Conservation (phyloP, 139 green algal species). For the Coelastrella sp. region DNA sequence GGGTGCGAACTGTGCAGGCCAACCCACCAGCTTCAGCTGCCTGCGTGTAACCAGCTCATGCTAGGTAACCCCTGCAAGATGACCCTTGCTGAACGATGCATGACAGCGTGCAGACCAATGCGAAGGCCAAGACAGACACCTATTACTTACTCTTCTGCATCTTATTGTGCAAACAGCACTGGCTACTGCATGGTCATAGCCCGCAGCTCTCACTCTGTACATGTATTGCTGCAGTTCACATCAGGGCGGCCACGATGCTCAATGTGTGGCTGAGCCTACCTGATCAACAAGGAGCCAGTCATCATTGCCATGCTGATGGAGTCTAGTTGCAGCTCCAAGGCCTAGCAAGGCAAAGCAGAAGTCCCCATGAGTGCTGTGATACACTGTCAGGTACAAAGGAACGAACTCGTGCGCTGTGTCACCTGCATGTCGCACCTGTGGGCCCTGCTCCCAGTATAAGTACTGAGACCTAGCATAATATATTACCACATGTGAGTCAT, state of each 20-base stretch:
- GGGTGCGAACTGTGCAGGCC: slow-evolving; percentile 89
- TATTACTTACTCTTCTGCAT: no score
- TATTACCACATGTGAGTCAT: no score
- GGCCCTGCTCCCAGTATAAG: slow-evolving; percentile 88
- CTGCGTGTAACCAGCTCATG: slow-evolving; percentile 44
- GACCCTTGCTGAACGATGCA: no score
- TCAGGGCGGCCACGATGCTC: no score
- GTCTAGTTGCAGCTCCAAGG: slow-evolving; percentile 86
- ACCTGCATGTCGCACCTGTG: slow-evolving; percentile 50
- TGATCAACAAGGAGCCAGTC: slow-evolving; percentile 88
- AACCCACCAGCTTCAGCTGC: slow-evolving; percentile 82
- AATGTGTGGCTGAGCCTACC: slow-evolving; percentile 50
- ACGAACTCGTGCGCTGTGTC: neutral
- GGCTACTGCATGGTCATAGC: neutral
- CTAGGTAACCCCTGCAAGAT: no score
- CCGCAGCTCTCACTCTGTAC: neutral
- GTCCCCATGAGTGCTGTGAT: neutral
- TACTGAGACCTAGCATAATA: slow-evolving; percentile 58
- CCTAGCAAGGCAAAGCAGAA: slow-evolving; percentile 48
- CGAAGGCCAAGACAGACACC: no score
- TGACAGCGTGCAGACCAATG: no score
- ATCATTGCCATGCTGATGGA: slow-evolving; percentile 84
- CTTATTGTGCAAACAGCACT: neutral
- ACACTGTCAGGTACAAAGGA: no score
- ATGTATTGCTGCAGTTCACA: no score